Percentiles rank a stretch among this genome's conserved stretches.
Evolutionary conservation across 768 basidiomycete genomes (phyloP).

Genomic region (Naganishia vaughanmartiniae): DNA sequence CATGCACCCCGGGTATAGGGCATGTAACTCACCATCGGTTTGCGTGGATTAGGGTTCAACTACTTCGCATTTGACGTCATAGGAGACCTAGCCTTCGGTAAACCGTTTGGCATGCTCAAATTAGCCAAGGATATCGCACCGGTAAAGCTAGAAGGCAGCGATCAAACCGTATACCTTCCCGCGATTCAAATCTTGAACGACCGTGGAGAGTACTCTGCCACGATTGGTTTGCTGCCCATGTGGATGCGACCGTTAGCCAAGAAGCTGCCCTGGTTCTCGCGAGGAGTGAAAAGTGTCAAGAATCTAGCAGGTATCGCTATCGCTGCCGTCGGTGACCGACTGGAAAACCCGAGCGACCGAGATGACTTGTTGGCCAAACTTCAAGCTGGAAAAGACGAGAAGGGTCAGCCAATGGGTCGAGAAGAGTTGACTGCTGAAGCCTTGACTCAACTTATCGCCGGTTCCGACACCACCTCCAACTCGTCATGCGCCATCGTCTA

Average conservation of each 20-base stretch:
- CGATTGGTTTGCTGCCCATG: slow-evolving; percentile 73
- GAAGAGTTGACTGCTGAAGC: slow-evolving; percentile 82
- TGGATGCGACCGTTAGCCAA: slow-evolving; percentile 67
- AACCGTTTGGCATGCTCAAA: slow-evolving; percentile 82
- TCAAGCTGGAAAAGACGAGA: slow-evolving; percentile 70
- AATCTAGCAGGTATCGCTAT: slow-evolving; percentile 65
- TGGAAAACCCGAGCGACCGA: slow-evolving; percentile 69
- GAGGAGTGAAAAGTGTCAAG: slow-evolving; percentile 66
- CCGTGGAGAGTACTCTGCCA: slow-evolving; percentile 80
- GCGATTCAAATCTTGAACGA: slow-evolving; percentile 83
- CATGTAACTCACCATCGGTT: slow-evolving; percentile 61
- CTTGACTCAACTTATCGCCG: slow-evolving; percentile 38
- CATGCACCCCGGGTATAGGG: not conserved
- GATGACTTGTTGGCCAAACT: slow-evolving; percentile 79
- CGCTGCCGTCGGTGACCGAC: slow-evolving; percentile 64
- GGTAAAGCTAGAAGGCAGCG: slow-evolving; percentile 36
- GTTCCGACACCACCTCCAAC: slow-evolving; percentile 87
- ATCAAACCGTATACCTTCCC: slow-evolving; percentile 62
- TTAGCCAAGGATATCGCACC: slow-evolving; percentile 67
- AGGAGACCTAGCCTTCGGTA: slow-evolving; percentile 65
- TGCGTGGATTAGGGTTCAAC: slow-evolving; percentile 56
- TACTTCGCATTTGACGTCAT: slow-evolving; percentile 74
- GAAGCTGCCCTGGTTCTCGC: slow-evolving; percentile 71
- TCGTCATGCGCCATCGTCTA: slow-evolving; percentile 87
- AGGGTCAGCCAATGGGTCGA: slow-evolving; percentile 73